Evolutionary conservation across 139 green algal genomes (phyloP).

Genomic region (Chlamydomonas sp.): DNA sequence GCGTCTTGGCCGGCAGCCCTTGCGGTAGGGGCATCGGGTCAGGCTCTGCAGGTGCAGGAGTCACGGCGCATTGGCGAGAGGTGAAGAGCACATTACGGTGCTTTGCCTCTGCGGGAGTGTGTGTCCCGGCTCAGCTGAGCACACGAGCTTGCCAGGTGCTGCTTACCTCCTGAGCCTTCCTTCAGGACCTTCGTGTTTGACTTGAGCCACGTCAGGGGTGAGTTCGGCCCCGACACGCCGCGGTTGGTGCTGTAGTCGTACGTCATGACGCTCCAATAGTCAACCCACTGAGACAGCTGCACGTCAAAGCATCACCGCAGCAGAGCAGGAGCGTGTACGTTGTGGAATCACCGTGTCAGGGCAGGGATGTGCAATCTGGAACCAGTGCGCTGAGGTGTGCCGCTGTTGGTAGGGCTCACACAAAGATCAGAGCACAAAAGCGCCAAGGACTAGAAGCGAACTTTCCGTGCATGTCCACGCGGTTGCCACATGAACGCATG

Average conservation of each 20-base stretch:
- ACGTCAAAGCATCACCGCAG: not conserved
- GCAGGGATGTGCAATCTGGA: too few relatives aligned
- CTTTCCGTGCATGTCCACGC: too few relatives aligned
- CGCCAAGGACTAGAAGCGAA: too few relatives aligned
- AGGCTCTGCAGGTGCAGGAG: not conserved
- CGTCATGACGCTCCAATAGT: slow-evolving; percentile 47
- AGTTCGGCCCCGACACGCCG: slow-evolving; percentile 50
- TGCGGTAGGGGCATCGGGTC: not conserved
- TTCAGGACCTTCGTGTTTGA: slow-evolving; percentile 45
- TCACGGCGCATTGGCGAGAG: not conserved
- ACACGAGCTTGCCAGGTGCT: not conserved
- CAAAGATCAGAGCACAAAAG: too few relatives aligned
- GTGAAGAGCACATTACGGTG: not conserved
- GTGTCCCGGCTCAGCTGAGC: not conserved
- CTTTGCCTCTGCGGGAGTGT: not conserved
- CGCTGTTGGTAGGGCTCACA: too few relatives aligned
- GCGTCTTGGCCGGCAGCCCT: not conserved
- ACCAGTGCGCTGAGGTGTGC: too few relatives aligned
- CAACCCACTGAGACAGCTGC: slow-evolving; percentile 29
- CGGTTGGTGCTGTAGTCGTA: slow-evolving; percentile 40
- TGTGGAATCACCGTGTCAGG: too few relatives aligned
- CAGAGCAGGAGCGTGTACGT: not conserved
- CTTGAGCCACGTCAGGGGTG: slow-evolving; percentile 57
- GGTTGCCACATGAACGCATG: too few relatives aligned
- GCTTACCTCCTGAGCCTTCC: not conserved